A percentile compares a stretch with the other conserved stretches of the same genome.
These are phyloP conservation scores for Botryotinia globosa DNA, from an alignment of 2,329 filamentous ascomycete genomes.

Conservation along the genomic window DNA sequence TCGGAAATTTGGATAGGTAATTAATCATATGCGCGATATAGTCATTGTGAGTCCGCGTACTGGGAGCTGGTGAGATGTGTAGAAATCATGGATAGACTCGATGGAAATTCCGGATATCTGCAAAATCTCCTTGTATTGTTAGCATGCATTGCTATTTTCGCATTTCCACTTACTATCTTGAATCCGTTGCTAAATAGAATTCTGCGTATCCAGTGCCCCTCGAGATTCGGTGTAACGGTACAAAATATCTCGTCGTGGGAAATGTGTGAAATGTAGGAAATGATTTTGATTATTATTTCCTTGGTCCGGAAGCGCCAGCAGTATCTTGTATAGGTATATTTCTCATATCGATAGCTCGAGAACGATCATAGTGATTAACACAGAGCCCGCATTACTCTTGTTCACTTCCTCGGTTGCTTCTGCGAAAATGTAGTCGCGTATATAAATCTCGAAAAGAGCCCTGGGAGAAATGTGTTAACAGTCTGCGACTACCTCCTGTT, in stretches of 20 bases:
- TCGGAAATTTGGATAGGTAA: accelerated
- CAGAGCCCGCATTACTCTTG: too few species aligned
- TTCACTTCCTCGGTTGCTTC: neutral
- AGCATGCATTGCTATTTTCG: neutral
- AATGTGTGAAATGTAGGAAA: neutral
- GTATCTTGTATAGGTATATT: too few species aligned
- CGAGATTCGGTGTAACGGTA: accelerated
- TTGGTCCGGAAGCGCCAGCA: too few species aligned
- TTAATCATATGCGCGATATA: neutral
- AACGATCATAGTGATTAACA: accelerated
- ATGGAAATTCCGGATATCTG: neutral
- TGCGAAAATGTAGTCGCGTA: neutral
- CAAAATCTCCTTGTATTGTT: accelerated
- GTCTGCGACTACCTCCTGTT: neutral
- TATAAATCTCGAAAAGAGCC: neutral
- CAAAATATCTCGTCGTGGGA: too few species aligned
- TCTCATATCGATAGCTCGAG: too few species aligned
- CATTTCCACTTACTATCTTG: neutral
- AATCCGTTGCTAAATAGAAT: accelerated
- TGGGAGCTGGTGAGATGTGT: neutral
- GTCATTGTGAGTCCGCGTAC: accelerated
- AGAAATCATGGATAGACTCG: neutral
- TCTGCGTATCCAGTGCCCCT: accelerated
- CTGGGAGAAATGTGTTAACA: too few species aligned
- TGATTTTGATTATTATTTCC: neutral